These are phyloP conservation scores for Carnegiea gigantea DNA, from an alignment of 179 eudicot genomes.

Conservation along the genomic window DNA sequence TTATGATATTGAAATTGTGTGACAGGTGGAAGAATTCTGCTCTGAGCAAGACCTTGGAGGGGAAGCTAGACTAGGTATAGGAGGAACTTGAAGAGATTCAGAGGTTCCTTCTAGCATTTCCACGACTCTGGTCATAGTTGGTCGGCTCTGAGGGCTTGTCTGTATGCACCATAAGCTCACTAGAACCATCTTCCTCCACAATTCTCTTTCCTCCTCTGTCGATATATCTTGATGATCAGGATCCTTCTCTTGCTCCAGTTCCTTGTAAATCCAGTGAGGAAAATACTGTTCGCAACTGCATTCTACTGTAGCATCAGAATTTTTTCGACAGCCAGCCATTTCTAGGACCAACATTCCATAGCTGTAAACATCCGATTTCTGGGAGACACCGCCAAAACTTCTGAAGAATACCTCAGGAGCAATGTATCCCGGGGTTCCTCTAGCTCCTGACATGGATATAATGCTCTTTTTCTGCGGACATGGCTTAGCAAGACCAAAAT, in stretches of 20 bases:
- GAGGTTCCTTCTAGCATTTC: conserved; percentile 15
- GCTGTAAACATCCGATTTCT: conserved; percentile 27
- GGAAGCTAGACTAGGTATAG: not conserved
- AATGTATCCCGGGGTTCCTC: conserved; percentile 30
- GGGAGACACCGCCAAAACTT: conserved; percentile 20
- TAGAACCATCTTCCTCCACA: conserved; percentile 17
- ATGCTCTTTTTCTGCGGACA: conserved; percentile 20
- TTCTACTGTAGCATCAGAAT: not conserved
- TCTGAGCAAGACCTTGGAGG: not conserved
- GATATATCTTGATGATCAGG: not conserved
- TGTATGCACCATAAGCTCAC: conserved; percentile 33
- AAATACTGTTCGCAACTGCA: conserved; percentile 14
- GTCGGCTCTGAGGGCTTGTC: conserved; percentile 12
- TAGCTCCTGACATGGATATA: conserved; percentile 12
- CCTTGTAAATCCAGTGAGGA: conserved; percentile 18
- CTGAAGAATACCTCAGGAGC: conserved; percentile 29
- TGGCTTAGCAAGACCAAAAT: conserved; percentile 31
- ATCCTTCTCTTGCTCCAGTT: conserved; percentile 13
- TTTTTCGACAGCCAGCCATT: conserved; percentile 20
- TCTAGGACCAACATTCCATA: conserved; percentile 29
- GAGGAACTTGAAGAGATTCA: conserved; percentile 11
- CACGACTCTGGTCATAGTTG: conserved; percentile 16
- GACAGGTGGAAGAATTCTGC: not conserved
- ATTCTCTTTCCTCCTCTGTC: conserved; percentile 1
- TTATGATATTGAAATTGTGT: not conserved